Base-by-base conservation (phyloP, 768 basidiomycete species). In the Cystoderma amianthinum region DNA sequence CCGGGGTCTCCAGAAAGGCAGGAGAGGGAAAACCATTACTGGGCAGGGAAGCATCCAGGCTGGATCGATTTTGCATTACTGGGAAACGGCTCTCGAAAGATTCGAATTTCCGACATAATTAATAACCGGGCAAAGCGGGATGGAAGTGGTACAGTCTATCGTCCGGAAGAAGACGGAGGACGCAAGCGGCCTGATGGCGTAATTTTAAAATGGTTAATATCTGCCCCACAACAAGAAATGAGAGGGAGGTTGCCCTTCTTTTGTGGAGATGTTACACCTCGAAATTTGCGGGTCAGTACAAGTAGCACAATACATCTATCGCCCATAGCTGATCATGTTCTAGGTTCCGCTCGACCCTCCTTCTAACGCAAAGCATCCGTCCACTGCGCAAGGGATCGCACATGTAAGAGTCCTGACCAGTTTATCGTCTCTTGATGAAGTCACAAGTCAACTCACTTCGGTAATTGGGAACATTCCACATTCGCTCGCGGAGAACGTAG, bases 31-130 rank as follows among this genome's bases (percentile, higher is more conserved):
- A 40, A 45, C 0, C 67, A 77, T 46, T 63, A 60, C 2, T 86
- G 84, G 84, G 74, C 73, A 0, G 44, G 53, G 7, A 76, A 72
- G 46, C 25, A 48, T 0, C 72, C 71, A 0, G 83, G 82, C 10
- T 86, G 82, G 82, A 76, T 83, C 39, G 81, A 83, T 49, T 83
- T 66, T 46, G 72, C 79, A 1, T 77, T 77, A 52, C 71, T 79
- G 13, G 82, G 82, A 7, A 72, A 75, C 11, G 63, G 69, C 5
- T 55, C 61, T 1, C 51, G 61, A 17, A 54, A 36, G 12, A 50
- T 55, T 2, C 62, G 66, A 28, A 67, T 83, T 42, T 69, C 80
- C 3, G 54, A 57, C 3, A 58, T 74, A 43, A 73, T 85, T 52
- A 85, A 84, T 49, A 58, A 57, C 3, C 72, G 82, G 1, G 67